Evolutionary conservation across 2,329 filamentous ascomycete genomes (phyloP).

Genomic region (Fusarium aywerte): DNA sequence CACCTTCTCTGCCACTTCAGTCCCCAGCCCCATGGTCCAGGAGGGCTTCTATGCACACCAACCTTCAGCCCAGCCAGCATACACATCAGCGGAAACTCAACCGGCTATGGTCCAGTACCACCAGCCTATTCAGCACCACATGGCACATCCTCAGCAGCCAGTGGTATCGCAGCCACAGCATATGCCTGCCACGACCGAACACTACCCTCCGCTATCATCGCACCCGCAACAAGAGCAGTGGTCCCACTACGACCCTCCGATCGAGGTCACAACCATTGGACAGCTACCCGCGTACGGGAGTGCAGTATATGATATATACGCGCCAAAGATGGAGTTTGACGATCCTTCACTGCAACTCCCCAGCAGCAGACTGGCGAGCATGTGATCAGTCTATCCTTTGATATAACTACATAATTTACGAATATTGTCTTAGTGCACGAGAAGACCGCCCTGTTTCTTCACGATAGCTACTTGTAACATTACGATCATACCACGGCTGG

Average conservation of each 20-base stretch:
- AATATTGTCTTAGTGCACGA: constrained; percentile 12
- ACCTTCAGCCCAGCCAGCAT: constrained; percentile 59
- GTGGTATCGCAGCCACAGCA: constrained; percentile 52
- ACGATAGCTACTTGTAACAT: constrained; percentile 41
- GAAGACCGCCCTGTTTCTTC: constrained; percentile 21
- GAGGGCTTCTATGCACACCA: constrained; percentile 69
- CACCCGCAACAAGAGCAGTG: constrained; percentile 62
- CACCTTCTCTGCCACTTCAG: constrained; percentile 66
- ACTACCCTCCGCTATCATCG: constrained; percentile 52
- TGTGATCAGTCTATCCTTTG: constrained; percentile 53
- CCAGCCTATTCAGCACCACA: constrained; percentile 55
- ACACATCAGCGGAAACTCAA: constrained; percentile 60
- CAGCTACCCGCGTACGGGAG: constrained; percentile 62
- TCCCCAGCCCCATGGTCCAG: constrained; percentile 63
- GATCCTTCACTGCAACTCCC: constrained; percentile 69
- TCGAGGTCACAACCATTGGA: constrained; percentile 66
- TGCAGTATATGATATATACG: constrained; percentile 64
- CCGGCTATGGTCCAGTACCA: constrained; percentile 57
- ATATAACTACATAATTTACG: constrained; percentile 28
- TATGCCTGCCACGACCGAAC: constrained; percentile 44
- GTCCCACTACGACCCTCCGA: constrained; percentile 68
- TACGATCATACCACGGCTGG: constrained; percentile 42
- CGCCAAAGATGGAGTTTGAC: constrained; percentile 66
- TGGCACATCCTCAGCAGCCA: constrained; percentile 49
- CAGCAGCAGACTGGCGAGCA: constrained; percentile 66